phyloP scores from a whole-genome alignment of 805 yeast genomes.

The Zygoascus flipseniorum region DNA sequence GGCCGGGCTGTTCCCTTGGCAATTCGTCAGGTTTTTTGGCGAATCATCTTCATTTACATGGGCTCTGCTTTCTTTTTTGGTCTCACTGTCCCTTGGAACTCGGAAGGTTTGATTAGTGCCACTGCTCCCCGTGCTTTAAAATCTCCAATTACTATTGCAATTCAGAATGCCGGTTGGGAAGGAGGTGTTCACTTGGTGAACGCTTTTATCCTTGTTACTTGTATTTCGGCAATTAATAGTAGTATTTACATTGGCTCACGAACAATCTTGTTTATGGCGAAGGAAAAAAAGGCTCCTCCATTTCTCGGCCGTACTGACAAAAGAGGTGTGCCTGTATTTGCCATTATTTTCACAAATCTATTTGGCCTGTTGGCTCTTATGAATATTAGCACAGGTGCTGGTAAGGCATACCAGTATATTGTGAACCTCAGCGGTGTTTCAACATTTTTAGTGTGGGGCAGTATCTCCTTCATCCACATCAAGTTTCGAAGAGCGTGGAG shows the following conservation, averaged over 20 bases:
- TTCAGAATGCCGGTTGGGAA: conserved; percentile 44
- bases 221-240: conserved; percentile 62
- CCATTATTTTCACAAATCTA: conserved; percentile 45
- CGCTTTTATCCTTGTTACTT: conserved; percentile 53
- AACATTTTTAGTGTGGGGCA: conserved; percentile 61
- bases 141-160: conserved; percentile 43
- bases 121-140: conserved; percentile 38
- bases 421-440: conserved; percentile 59
- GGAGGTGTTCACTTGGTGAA: conserved; percentile 47
- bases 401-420: conserved; percentile 50
- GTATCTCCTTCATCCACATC: conserved; percentile 46
- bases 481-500: conserved; percentile 46
- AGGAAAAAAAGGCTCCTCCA: conserved; percentile 52
- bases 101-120: conserved; percentile 34
- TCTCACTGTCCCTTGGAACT: conserved; percentile 50
- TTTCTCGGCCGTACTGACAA: conserved; percentile 43
- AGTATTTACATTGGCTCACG: conserved; percentile 64
- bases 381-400: conserved; percentile 51
- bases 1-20: conserved; percentile 52
- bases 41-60: conserved; percentile 48
- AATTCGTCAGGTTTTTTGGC: conserved; percentile 47
- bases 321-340: conserved; percentile 57
- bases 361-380: conserved; percentile 51
- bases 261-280: conserved; percentile 55
- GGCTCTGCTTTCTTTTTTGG: conserved; percentile 54